Conservation (phyloP, 805 yeast genomes). For the Candida dendrica region DNA sequence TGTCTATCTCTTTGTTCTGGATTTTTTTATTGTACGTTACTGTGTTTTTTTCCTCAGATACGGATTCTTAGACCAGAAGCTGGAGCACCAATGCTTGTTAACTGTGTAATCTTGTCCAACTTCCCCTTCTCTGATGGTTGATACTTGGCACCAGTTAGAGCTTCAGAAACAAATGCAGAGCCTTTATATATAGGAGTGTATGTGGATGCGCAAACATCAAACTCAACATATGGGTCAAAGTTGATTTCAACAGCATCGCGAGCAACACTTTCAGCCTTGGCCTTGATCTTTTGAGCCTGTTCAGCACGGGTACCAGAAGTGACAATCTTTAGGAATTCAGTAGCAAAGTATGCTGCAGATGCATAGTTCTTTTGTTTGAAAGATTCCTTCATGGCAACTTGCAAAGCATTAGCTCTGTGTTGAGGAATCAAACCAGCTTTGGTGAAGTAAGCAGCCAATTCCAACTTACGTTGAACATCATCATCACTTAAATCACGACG, state of each 20-base stretch:
- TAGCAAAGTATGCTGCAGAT: slow-evolving; percentile 85
- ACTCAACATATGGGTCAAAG: slow-evolving; percentile 87
- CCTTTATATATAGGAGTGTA: slow-evolving; percentile 86
- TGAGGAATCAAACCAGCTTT: slow-evolving; percentile 72
- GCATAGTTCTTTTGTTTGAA: slow-evolving; percentile 85
- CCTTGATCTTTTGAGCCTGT: slow-evolving; percentile 77
- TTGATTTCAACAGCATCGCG: slow-evolving; percentile 86
- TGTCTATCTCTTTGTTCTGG: too few relatives aligned
- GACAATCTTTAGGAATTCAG: slow-evolving; percentile 66
- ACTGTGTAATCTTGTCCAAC: slow-evolving; percentile 64
- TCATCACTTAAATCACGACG: slow-evolving; percentile 76
- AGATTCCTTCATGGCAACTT: slow-evolving; percentile 91
- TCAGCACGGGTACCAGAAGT: slow-evolving; percentile 78
- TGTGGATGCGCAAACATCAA: slow-evolving; percentile 83
- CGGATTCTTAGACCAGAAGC: slow-evolving; percentile 77
- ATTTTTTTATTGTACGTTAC: neutral
- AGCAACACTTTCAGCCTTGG: slow-evolving; percentile 71
- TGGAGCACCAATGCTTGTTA: slow-evolving; percentile 83
- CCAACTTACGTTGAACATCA: slow-evolving; percentile 78
- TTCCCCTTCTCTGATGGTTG: slow-evolving; percentile 71
- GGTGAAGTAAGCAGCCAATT: slow-evolving; percentile 94
- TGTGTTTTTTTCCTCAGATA: slow-evolving; percentile 7
- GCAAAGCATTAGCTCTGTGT: slow-evolving; percentile 82
- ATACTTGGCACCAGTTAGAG: slow-evolving; percentile 86
- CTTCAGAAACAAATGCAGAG: slow-evolving; percentile 60